phyloP scores from a whole-genome alignment of 163 green algal species.

The Trebouxia gelatinosa region DNA sequence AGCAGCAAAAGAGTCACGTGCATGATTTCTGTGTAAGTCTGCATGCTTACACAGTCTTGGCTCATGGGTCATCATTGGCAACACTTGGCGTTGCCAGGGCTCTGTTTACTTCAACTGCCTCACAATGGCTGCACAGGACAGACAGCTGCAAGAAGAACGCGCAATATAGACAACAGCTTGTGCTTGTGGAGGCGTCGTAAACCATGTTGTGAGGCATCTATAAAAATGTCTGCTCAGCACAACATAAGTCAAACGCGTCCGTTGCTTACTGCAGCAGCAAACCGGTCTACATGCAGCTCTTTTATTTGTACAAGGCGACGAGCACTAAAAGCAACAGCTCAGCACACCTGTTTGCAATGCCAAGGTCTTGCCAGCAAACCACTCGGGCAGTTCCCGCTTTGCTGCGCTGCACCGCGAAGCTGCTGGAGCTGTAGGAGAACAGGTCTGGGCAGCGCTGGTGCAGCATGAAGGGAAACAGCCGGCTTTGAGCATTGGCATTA shows the following conservation, averaged over 20 bases:
- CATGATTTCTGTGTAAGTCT: not conserved
- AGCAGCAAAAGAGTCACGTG: not conserved
- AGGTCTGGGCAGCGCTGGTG: slow-evolving; percentile 16
- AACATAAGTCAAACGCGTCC: not conserved
- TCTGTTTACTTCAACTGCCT: too few species aligned
- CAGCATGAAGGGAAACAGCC: slow-evolving; percentile 23
- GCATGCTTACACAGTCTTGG: not conserved
- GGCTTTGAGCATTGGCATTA: too few species aligned
- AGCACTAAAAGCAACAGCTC: not conserved
- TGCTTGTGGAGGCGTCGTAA: too few species aligned
- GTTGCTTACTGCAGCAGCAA: not conserved
- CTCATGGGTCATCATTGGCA: not conserved
- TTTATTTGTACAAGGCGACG: not conserved
- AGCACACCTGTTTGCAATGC: slow-evolving; percentile 24
- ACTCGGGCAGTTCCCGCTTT: slow-evolving; percentile 22
- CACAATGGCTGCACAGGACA: too few species aligned
- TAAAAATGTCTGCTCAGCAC: not conserved
- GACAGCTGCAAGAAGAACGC: too few species aligned
- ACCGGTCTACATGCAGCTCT: not conserved
- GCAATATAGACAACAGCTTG: too few species aligned
- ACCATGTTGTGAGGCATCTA: too few species aligned
- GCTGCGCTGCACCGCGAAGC: slow-evolving; percentile 15
- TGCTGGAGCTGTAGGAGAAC: not conserved
- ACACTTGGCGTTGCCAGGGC: not conserved
- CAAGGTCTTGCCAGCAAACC: slow-evolving; percentile 28